Evolutionary conservation across 1,284 basidiomycete species (phyloP).

Genomic region (Ganoderma leucocontextum): DNA sequence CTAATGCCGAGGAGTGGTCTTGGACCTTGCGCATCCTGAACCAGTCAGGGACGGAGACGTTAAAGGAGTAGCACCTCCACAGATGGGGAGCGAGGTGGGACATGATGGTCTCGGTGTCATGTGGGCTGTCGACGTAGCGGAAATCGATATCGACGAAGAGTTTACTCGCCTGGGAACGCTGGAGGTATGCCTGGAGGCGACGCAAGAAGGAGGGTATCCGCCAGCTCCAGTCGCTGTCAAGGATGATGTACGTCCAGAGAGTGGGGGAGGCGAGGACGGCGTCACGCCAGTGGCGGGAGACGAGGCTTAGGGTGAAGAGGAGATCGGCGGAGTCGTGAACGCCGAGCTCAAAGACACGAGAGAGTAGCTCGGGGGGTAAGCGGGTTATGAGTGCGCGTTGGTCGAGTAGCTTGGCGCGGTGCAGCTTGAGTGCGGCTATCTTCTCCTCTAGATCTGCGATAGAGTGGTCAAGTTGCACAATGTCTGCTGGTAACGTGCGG

Average conservation of each 20-base stretch:
- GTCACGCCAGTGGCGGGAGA: conserved; percentile 42
- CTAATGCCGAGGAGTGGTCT: conserved; percentile 35
- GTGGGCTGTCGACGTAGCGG: conserved; percentile 37
- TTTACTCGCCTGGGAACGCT: conserved; percentile 43
- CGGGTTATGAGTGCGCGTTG: conserved; percentile 41
- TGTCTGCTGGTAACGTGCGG: conserved; percentile 35
- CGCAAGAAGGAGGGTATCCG: conserved; percentile 40
- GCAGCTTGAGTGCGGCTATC: conserved; percentile 35
- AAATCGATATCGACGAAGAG: conserved; percentile 43
- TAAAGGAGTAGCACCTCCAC: conserved; percentile 42
- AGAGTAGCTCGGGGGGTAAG: conserved; percentile 45
- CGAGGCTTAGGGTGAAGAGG: conserved; percentile 38
- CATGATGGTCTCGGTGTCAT: conserved; percentile 40
- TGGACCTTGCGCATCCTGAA: conserved; percentile 41
- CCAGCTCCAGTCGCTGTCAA: conserved; percentile 42
- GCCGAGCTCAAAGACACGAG: conserved; percentile 46
- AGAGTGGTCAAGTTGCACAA: conserved; percentile 39
- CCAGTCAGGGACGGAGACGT: conserved; percentile 42
- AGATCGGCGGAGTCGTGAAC: conserved; percentile 39
- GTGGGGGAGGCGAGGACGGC: conserved; percentile 40
- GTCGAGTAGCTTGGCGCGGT: conserved; percentile 37
- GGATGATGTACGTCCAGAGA: conserved; percentile 45
- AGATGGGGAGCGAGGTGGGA: conserved; percentile 40
- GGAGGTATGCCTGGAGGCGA: conserved; percentile 37
- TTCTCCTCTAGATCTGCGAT: conserved; percentile 40